Evolutionary conservation across 2,329 filamentous ascomycete genomes (phyloP).

Genomic region (Stagonosporopsis chrysanthemi): DNA sequence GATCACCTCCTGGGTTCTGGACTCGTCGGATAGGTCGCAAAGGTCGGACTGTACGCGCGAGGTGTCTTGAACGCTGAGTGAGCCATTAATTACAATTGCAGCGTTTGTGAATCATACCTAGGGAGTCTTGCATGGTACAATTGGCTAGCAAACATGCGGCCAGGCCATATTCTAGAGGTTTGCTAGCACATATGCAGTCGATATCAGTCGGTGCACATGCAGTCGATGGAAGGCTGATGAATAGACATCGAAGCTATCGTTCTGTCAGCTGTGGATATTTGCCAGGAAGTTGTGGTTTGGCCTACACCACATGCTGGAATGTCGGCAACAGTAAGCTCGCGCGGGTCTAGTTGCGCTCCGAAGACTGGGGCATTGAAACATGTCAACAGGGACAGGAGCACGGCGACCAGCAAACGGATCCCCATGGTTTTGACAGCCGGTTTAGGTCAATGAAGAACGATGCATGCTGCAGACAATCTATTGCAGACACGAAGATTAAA

Average conservation of each 20-base stretch:
- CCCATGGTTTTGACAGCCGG: constrained; percentile 5
- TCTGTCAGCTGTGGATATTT: neutral
- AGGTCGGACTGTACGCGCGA: constrained; percentile 29
- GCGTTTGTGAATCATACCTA: constrained; percentile 9
- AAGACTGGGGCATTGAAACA: neutral
- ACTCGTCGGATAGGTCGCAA: constrained; percentile 30
- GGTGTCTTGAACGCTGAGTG: constrained; percentile 9
- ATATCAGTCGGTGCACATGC: constrained; percentile 26
- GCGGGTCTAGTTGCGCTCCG: neutral
- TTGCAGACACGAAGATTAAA: neutral
- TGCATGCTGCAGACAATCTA: neutral
- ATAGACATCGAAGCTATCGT: constrained; percentile 20
- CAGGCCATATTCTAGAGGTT: constrained; percentile 15
- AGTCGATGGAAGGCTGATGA: constrained; percentile 20
- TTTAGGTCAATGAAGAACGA: neutral
- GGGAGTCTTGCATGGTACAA: constrained; percentile 37
- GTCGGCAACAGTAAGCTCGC: constrained; percentile 18
- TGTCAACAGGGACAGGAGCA: constrained; percentile 10
- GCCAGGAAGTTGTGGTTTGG: neutral
- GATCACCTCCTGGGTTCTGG: constrained; percentile 23
- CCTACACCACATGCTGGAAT: constrained; percentile 26
- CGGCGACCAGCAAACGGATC: constrained; percentile 9
- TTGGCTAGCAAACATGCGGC: constrained; percentile 35
- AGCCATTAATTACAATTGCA: neutral
- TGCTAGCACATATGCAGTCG: constrained; percentile 26